A percentile compares a stretch with the other conserved stretches of the same genome.
These are phyloP conservation scores for Margaritispora aquatica DNA, from an alignment of 495 filamentous ascomycete species.

Conservation along the genomic window DNA sequence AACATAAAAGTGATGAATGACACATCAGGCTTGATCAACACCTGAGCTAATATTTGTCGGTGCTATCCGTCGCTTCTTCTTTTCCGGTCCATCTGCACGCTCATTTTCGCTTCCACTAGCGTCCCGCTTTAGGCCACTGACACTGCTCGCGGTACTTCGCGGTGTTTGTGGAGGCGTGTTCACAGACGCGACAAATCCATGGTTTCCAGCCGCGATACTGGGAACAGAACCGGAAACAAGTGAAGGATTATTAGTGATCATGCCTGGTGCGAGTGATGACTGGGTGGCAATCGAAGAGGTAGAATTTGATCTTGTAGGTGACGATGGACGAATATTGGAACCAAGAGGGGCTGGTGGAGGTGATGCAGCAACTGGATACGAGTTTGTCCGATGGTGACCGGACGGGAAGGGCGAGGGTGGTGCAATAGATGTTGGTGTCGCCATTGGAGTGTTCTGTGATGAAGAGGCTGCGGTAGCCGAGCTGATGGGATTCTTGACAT, in stretches of 20 bases:
- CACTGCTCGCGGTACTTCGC: constrained; percentile 38
- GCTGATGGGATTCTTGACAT: constrained; percentile 37
- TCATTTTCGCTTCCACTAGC: constrained; percentile 44
- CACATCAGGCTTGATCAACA: not conserved
- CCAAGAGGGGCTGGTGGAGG: constrained; percentile 35
- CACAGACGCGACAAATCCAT: constrained; percentile 43
- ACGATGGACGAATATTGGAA: constrained; percentile 48
- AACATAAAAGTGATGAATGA: not conserved
- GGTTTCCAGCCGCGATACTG: constrained; percentile 59
- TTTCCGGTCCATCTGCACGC: constrained; percentile 32
- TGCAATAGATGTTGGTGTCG: constrained; percentile 55
- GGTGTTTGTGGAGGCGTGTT: constrained; percentile 77
- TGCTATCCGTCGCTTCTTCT: constrained; percentile 73
- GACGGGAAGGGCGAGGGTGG: constrained; percentile 48
- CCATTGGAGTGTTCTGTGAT: constrained; percentile 52
- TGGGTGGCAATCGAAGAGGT: constrained; percentile 74
- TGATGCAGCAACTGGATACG: constrained; percentile 44
- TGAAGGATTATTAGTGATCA: constrained; percentile 68
- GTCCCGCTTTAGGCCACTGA: constrained; percentile 55
- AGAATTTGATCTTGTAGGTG: constrained; percentile 78
- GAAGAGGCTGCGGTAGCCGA: constrained; percentile 21
- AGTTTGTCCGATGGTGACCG: constrained; percentile 34
- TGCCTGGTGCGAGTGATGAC: constrained; percentile 26
- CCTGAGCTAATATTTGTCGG: constrained; percentile 43
- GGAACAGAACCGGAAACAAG: constrained; percentile 69